A percentile compares a stretch with the other conserved stretches of the same genome.
These are phyloP conservation scores for Suillus americanus DNA, from an alignment of 768 basidiomycete genomes.

Conservation along the genomic window DNA sequence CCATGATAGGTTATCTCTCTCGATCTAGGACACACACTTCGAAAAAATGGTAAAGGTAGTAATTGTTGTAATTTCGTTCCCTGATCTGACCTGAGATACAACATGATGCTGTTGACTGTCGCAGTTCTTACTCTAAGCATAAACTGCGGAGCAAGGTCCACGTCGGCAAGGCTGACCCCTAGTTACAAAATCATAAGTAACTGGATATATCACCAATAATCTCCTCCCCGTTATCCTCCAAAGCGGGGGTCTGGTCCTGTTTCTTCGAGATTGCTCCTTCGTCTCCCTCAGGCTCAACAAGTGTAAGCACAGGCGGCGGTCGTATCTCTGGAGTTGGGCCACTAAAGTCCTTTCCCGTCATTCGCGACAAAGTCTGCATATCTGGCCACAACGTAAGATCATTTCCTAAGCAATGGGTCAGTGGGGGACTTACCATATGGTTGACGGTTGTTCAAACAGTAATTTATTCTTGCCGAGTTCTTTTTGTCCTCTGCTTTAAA, in stretches of 20 bases:
- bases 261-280: neutral
- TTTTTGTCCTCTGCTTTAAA: constrained; percentile 89
- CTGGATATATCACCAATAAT: constrained; percentile 30
- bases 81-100: too few relatives aligned
- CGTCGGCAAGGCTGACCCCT: too few relatives aligned
- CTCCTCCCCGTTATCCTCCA: constrained; percentile 29
- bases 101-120: too few relatives aligned
- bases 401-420: neutral
- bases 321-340: constrained; percentile 75
- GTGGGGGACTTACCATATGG: constrained; percentile 62
- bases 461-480: constrained; percentile 72
- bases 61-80: too few relatives aligned
- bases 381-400: constrained; percentile 40
- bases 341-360: constrained; percentile 86
- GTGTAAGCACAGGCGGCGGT: constrained; percentile 35
- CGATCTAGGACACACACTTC: too few relatives aligned
- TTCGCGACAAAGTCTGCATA: constrained; percentile 67
- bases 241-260: constrained; percentile 27
- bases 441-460: constrained; percentile 69
- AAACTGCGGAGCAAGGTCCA: too few relatives aligned
- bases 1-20: too few relatives aligned
- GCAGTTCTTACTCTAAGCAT: too few relatives aligned
- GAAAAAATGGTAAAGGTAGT: too few relatives aligned
- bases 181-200: constrained; percentile 10
- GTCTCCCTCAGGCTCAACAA: constrained; percentile 25